Base-by-base conservation (phyloP, 768 basidiomycete genomes). In the Mycena alexandri region DNA sequence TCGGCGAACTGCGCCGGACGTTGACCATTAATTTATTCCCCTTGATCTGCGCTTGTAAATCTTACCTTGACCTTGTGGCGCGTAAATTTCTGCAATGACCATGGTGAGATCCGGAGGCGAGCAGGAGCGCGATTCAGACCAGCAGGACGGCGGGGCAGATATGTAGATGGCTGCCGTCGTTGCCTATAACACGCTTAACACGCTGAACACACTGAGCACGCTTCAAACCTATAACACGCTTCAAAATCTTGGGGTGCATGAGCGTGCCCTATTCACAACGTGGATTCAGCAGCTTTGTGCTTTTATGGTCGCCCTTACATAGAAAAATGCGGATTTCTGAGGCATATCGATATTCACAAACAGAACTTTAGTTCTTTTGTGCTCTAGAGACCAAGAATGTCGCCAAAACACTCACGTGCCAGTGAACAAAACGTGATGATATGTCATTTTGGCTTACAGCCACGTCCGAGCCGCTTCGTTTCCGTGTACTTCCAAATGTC, bases 231-330 rank as follows among this genome's bases (percentile, higher is more conserved):
- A 98, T 88, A 9, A 98, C 95, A 21, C 90, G 82, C 63, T 83
- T 86, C 43, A 98, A 81, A 73, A 98, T 92, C 55, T 86, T 87
- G 8, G 95, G 95, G 73, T 96, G 94, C 84, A 96, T 89, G 22
- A 98, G 81, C 0, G 94, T 97, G 14, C 96, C 96, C 78, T 96
- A 95, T 29, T 29, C 29, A 29, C 29, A 12, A 19, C 81, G 95
- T 93, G 78, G 96, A 96, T 19, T 90, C 90, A 81, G 60, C 3
- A 36, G 36, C 16, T 52, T 66, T 25, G 59, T 55, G 19, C 24
- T 34, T 36, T 61, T 55, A 33, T n/a, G 24, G 25, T 25, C 34
- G 29, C n/a, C 29, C 61, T 43, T 63, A 63, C 63, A 51, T 67
- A 68, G 67, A 68, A 63, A 29, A 68, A 68, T 16, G 67, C 67